phyloP scores from a whole-genome alignment of 176 grass and related monocot species.

The barley (Hordeum vulgare) region MorexV3_pseudomolecules_assembly NC_058521.1:24129924-24130423 shows the following conservation, averaged over 20 bases:
- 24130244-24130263: slow-evolving; percentile 52
- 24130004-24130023: slow-evolving; percentile 55
- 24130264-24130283: slow-evolving; percentile 55
- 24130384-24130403: not conserved
- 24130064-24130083: slow-evolving; percentile 69
- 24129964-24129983: slow-evolving; percentile 76
- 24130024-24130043: slow-evolving; percentile 56
- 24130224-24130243: slow-evolving; percentile 22
- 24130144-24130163: not conserved
- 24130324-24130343: not conserved
- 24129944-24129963: slow-evolving; percentile 83
- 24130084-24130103: not conserved
- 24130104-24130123: not conserved
- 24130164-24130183: slow-evolving; percentile 61
- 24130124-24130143: not conserved
- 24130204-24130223: slow-evolving; percentile 39
- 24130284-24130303: slow-evolving; percentile 40
- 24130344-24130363: not conserved
- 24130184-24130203: slow-evolving; percentile 92
- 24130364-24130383: not conserved
- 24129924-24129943: not conserved
- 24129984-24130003: slow-evolving; percentile 71
- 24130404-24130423: not conserved
- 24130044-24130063: slow-evolving; percentile 56
- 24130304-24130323: not conserved